A percentile compares a stretch with the other conserved stretches of the same genome.
Evolutionary conservation across 768 basidiomycete genomes (phyloP).

Genomic region (Megacollybia marginata): DNA sequence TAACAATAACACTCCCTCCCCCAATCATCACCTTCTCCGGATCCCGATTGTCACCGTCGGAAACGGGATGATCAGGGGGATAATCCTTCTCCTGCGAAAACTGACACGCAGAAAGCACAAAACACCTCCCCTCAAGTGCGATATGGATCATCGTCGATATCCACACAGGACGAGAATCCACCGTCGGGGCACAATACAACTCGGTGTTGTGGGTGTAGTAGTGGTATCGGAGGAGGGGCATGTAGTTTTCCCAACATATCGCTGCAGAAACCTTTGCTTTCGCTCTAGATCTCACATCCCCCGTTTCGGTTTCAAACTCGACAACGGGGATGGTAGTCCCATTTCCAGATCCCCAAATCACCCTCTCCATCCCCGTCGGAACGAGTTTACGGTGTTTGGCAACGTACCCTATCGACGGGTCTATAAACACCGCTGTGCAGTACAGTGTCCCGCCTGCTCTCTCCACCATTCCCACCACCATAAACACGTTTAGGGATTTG

Average conservation of each 20-base stretch:
- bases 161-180: constrained; percentile 53
- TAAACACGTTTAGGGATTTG: constrained; percentile 43
- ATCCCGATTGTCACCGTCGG: constrained; percentile 25
- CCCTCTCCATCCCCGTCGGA: constrained; percentile 46
- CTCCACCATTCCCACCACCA: constrained; percentile 57
- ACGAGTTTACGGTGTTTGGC: constrained; percentile 59
- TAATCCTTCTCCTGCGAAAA: constrained; percentile 49
- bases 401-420: constrained; percentile 41
- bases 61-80: constrained; percentile 38
- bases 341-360: constrained; percentile 60
- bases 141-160: constrained; percentile 53
- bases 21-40: constrained; percentile 49
- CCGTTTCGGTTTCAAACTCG: no score
- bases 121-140: constrained; percentile 62
- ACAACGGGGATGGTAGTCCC: constrained; percentile 45
- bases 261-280: neutral
- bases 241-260: constrained; percentile 55
- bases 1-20: constrained; percentile 56
- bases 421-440: constrained; percentile 52
- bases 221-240: constrained; percentile 53
- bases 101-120: constrained; percentile 59
- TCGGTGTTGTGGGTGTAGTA: constrained; percentile 55
- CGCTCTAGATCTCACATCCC: no score
- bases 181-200: constrained; percentile 61
- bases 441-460: constrained; percentile 50